Evolutionary conservation across 768 basidiomycete genomes (phyloP).

Genomic region (Agrocybe pediades): DNA sequence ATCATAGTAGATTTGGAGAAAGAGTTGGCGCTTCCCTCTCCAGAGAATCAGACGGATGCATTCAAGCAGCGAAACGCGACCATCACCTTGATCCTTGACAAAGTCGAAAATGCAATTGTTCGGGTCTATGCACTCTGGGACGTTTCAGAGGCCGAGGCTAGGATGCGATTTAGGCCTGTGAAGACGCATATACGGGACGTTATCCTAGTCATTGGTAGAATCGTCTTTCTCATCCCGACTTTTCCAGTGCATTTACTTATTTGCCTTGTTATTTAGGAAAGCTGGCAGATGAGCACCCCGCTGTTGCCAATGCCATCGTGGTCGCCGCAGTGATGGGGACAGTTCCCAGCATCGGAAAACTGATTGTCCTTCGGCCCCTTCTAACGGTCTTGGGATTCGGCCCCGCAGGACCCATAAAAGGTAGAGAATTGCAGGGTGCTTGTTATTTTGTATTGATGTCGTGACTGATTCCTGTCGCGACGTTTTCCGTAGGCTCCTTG

Average conservation of each 20-base stretch:
- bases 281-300: background rate
- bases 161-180: constrained; percentile 22
- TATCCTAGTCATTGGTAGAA: constrained; percentile 27
- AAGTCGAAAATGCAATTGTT: constrained; percentile 26
- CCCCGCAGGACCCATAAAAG: background rate
- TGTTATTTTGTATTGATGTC: background rate
- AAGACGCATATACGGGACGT: constrained; percentile 21
- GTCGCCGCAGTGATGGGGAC: background rate
- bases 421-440: background rate
- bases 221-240: too few species aligned
- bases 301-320: background rate
- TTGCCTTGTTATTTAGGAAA: background rate
- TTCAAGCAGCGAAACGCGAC: constrained; percentile 25
- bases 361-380: background rate
- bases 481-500: background rate
- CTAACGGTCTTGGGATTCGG: background rate
- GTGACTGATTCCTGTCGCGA: background rate
- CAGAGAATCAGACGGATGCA: constrained; percentile 26
- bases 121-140: constrained; percentile 19
- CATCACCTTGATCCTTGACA: constrained; percentile 21
- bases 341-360: background rate
- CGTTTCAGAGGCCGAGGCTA: constrained; percentile 23
- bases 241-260: too few species aligned
- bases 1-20: constrained; percentile 23
- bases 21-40: constrained; percentile 31